Percentiles rank a stretch among this genome's conserved stretches.
Evolutionary conservation across 2,329 filamentous ascomycete genomes (phyloP).

Genomic region (Endocalyx cinctus): DNA sequence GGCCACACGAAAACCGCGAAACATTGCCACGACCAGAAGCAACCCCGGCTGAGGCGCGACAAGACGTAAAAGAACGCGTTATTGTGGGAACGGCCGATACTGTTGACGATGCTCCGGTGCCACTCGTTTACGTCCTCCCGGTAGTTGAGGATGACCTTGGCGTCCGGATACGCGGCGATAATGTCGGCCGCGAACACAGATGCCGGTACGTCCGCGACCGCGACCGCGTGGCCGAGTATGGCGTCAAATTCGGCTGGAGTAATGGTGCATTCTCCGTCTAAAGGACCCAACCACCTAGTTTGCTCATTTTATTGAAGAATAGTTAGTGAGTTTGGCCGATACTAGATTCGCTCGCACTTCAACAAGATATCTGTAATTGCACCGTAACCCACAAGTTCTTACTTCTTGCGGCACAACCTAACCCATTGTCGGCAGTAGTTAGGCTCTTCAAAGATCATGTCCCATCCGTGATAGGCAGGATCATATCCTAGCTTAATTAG

Average conservation of each 20-base stretch:
- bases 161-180: slow-evolving; percentile 42
- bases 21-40: slow-evolving; percentile 29
- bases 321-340: no score
- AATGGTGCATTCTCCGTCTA: slow-evolving; percentile 12
- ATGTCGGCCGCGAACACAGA: slow-evolving; percentile 38
- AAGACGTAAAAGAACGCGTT: slow-evolving; percentile 25
- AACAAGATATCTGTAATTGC: no score
- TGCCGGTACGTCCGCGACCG: slow-evolving; percentile 38
- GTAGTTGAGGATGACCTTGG: slow-evolving; percentile 41
- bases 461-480: no score
- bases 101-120: slow-evolving; percentile 28
- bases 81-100: slow-evolving; percentile 18
- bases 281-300: slow-evolving; percentile 12
- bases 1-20: slow-evolving; percentile 26
- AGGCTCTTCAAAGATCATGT: no score
- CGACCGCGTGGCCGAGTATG: slow-evolving; percentile 24
- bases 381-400: no score
- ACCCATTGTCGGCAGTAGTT: no score
- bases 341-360: no score
- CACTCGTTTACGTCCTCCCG: slow-evolving; percentile 36
- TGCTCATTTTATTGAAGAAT: no score
- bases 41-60: slow-evolving; percentile 21
- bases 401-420: no score
- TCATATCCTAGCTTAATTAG: no score
- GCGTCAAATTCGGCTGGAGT: slow-evolving; percentile 22